Evolutionary conservation across 352 stramenopile species (phyloP).

Genomic region (Pythium monospermum): DNA sequence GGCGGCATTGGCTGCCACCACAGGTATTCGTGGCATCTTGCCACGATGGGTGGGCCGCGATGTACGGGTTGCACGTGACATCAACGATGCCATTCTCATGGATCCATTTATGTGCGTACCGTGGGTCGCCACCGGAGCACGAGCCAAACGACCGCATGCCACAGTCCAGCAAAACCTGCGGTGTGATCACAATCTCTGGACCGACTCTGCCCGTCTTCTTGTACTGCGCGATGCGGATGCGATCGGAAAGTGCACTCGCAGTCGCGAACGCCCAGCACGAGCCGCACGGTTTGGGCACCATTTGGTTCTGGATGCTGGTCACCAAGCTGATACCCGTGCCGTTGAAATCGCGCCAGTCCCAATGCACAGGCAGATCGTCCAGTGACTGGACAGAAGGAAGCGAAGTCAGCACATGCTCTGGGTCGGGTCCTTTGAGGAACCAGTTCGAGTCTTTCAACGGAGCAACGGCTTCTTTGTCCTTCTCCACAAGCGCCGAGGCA

Average conservation of each 20-base stretch:
- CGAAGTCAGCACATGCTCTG: conserved; percentile 40
- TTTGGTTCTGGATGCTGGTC: conserved; percentile 76
- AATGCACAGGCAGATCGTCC: conserved; percentile 56
- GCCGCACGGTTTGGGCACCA: conserved; percentile 66
- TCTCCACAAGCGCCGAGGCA: conserved; percentile 15
- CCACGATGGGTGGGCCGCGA: conserved; percentile 73
- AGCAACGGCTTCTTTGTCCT: conserved; percentile 2
- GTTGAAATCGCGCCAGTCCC: conserved; percentile 81
- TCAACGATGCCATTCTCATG: conserved; percentile 80
- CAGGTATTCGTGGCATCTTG: conserved; percentile 48
- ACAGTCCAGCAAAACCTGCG: conserved; percentile 67
- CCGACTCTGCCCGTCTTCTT: conserved; percentile 52
- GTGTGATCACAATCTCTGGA: conserved; percentile 58
- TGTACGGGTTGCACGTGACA: conserved; percentile 78
- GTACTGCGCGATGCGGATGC: conserved; percentile 65
- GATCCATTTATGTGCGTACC: conserved; percentile 83
- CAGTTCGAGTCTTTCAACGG: conserved; percentile 42
- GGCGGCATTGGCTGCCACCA: conserved; percentile 58
- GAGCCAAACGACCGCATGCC: conserved; percentile 80
- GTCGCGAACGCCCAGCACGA: conserved; percentile 81
- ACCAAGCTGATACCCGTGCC: conserved; percentile 68
- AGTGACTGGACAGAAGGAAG: conserved; percentile 45
- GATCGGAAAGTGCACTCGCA: conserved; percentile 64
- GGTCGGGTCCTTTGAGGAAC: conserved; percentile 62
- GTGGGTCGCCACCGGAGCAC: conserved; percentile 69